These are phyloP conservation scores for Stemphylium vesicarium DNA, from an alignment of 2,329 filamentous ascomycete genomes.

Conservation along the genomic window DNA sequence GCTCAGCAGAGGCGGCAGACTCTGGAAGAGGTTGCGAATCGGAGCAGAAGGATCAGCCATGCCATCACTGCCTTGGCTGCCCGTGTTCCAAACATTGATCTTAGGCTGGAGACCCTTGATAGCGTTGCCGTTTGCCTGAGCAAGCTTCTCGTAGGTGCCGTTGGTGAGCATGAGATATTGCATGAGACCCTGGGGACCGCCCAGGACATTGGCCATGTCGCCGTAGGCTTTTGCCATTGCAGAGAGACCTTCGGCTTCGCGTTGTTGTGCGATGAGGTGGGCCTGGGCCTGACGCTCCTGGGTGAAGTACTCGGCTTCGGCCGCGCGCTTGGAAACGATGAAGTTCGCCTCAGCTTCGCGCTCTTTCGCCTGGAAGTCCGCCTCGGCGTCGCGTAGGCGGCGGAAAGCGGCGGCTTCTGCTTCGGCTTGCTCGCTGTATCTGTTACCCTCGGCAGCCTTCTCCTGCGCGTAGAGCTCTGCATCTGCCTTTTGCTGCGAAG, in stretches of 20 bases:
- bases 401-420: slow-evolving; percentile 61
- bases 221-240: slow-evolving; percentile 84
- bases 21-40: slow-evolving; percentile 84
- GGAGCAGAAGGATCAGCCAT: slow-evolving; percentile 64
- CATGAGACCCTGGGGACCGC: slow-evolving; percentile 77
- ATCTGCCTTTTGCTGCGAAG: slow-evolving; percentile 72
- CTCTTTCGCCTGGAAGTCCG: slow-evolving; percentile 51
- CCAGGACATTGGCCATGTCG: slow-evolving; percentile 73
- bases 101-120: slow-evolving; percentile 82
- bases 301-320: slow-evolving; percentile 50
- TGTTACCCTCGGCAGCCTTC: slow-evolving; percentile 57
- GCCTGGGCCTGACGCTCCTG: slow-evolving; percentile 65
- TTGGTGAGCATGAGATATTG: slow-evolving; percentile 90
- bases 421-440: slow-evolving; percentile 67
- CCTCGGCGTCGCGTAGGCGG: slow-evolving; percentile 50
- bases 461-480: slow-evolving; percentile 58
- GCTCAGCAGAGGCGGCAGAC: slow-evolving; percentile 78
- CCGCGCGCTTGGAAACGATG: slow-evolving; percentile 54
- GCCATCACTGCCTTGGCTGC: slow-evolving; percentile 55
- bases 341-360: slow-evolving; percentile 56
- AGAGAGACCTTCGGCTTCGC: slow-evolving; percentile 76
- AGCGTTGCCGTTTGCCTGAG: slow-evolving; percentile 77
- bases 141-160: slow-evolving; percentile 77
- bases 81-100: slow-evolving; percentile 91
- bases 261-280: slow-evolving; percentile 65